Percentiles rank a stretch among this genome's conserved stretches.
phyloP scores from a whole-genome alignment of 345 rosid genomes.

The Cochlearia excelsa region DNA sequence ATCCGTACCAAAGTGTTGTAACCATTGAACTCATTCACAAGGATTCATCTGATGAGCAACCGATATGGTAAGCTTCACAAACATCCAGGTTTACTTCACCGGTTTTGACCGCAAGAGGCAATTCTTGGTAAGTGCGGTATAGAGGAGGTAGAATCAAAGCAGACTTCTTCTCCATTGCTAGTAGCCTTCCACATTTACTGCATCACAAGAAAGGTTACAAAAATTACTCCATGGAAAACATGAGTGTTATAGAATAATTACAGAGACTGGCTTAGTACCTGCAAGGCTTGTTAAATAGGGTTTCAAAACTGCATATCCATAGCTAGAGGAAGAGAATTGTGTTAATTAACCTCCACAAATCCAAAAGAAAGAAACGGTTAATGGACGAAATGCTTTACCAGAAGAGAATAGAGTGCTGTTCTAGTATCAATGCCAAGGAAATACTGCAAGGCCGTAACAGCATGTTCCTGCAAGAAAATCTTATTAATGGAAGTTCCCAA shows the following conservation, averaged over 20 bases:
- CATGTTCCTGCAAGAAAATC: constrained; percentile 63
- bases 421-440: constrained; percentile 57
- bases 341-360: constrained; percentile 11
- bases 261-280: constrained; percentile 41
- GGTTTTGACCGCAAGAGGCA: constrained; percentile 30
- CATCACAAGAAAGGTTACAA: constrained; percentile 16
- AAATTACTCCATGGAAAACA: constrained; percentile 12
- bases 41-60: constrained; percentile 49
- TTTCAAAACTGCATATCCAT: constrained; percentile 85
- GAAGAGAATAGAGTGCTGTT: constrained; percentile 59
- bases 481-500: constrained; percentile 22
- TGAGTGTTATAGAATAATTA: not conserved
- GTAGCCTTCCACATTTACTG: constrained; percentile 72
- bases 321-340: constrained; percentile 41
- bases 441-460: constrained; percentile 68
- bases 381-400: constrained; percentile 45
- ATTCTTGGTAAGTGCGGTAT: constrained; percentile 43
- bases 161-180: constrained; percentile 68
- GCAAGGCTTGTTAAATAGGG: constrained; percentile 68
- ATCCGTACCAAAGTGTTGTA: constrained; percentile 1
- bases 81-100: constrained; percentile 35
- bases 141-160: constrained; percentile 59
- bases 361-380: constrained; percentile 21
- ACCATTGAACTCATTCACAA: constrained; percentile 9
- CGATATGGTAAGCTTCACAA: constrained; percentile 48